These are phyloP conservation scores for Gynandropsis gynandra DNA, from an alignment of 345 rosid species.

Conservation along the genomic window DNA sequence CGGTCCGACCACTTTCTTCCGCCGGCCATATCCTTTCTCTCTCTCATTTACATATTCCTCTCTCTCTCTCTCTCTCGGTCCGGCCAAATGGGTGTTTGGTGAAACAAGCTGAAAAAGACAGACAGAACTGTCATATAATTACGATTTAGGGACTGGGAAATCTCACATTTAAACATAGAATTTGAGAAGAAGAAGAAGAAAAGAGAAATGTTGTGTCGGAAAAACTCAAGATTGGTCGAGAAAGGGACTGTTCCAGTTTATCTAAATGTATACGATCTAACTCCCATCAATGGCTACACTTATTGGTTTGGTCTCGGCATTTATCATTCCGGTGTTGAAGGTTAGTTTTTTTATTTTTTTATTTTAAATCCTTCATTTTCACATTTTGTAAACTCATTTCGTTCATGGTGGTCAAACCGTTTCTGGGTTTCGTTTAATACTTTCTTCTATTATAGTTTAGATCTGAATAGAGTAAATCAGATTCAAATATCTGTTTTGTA, in stretches of 20 bases:
- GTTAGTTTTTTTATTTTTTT: conserved; percentile 28
- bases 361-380: not conserved
- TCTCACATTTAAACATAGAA: conserved; percentile 7
- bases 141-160: conserved; percentile 1
- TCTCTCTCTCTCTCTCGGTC: not conserved
- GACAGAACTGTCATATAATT: not conserved
- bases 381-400: not conserved
- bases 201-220: conserved; percentile 62
- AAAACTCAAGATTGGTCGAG: conserved; percentile 37
- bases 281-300: conserved; percentile 39
- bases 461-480: conserved; percentile 13
- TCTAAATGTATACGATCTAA: conserved; percentile 94
- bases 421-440: too few species aligned
- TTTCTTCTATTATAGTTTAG: not conserved
- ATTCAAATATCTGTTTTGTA: too few species aligned
- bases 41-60: too few species aligned
- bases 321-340: conserved; percentile 98
- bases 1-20: conserved; percentile 18
- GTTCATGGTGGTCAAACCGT: too few species aligned
- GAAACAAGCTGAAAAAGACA: too few species aligned
- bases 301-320: conserved; percentile 80
- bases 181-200: not conserved
- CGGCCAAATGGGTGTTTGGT: not conserved
- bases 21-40: conserved; percentile 17
- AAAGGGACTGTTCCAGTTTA: conserved; percentile 82